Base-by-base conservation (phyloP, 805 yeast genomes). In the Starmerella apicola region DNA sequence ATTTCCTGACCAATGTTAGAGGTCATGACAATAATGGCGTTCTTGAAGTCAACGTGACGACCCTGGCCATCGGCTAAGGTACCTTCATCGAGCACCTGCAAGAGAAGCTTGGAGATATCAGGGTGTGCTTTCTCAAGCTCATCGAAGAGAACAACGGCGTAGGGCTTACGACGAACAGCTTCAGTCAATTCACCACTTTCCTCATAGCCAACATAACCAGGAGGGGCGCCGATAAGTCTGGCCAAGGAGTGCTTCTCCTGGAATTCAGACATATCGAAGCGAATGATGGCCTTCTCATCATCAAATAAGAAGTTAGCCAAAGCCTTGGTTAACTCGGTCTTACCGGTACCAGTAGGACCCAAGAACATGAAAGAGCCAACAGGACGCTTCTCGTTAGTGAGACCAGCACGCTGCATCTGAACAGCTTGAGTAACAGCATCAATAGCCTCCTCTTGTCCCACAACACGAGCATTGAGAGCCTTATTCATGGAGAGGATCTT, bases 281-380 rank as follows among this genome's bases (percentile, higher is more conserved):
- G 69, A 19, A 86, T 75, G 26, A 88, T 85, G 8, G 95, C 74
- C 32, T 75, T 69, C 54, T 82, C 84, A 58, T 88, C 88, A 55
- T 85, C 91, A 62, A 91, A 91, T 52, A 88, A 62, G 53, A 91
- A 91, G 52, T 84, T 85, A 2, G 97, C 95, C 42, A 88, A 69
- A 0, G 93, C 78, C 59, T 91, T 88, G 6, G 96, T 86, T 38
- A 91, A 69, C 60, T 91, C 97, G 0, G 98, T 91, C 61, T 88
- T 88, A 64, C 98, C 98, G 0, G 97, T 88, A 64, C 98, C 98
- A 0, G 98, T 91, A 39, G 98, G 97, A 18, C 98, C 98, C 49
- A 91, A 67, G 61, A 91, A 91, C 80, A 88, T 79, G 61, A 91
- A 91, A 40, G 94, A 81, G 1, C 96, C 97, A 52, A 88, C 86